These are phyloP conservation scores for Phyllosticta ampelicida DNA, from an alignment of 2,329 filamentous ascomycete genomes.

Conservation along the genomic window DNA sequence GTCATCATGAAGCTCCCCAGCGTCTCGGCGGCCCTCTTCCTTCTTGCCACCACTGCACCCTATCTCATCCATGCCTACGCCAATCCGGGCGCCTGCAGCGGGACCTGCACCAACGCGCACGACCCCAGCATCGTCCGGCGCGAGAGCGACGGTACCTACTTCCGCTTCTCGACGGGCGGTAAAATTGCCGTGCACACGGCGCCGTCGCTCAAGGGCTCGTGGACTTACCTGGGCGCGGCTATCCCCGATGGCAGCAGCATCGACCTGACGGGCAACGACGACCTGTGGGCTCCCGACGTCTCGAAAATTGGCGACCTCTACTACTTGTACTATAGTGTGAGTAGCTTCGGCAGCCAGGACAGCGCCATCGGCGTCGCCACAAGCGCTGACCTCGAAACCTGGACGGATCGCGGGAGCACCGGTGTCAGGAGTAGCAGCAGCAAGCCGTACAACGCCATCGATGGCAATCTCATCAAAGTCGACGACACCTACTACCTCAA, in stretches of 20 bases:
- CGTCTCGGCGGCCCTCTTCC: neutral
- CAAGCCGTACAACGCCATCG: slow-evolving; percentile 44
- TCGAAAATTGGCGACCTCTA: slow-evolving; percentile 46
- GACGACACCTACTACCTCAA: slow-evolving; percentile 40
- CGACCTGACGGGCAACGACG: slow-evolving; percentile 34
- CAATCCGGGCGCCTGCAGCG: slow-evolving; percentile 30
- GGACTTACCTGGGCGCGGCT: slow-evolving; percentile 38
- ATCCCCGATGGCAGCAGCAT: slow-evolving; percentile 38
- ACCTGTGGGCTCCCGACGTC: slow-evolving; percentile 54
- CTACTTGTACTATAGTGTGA: slow-evolving; percentile 58
- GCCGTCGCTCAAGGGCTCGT: slow-evolving; percentile 38
- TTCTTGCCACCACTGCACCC: neutral
- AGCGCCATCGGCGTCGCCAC: slow-evolving; percentile 52
- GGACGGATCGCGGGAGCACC: slow-evolving; percentile 48
- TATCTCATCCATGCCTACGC: slow-evolving; percentile 22
- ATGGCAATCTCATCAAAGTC: slow-evolving; percentile 32
- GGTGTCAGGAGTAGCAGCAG: slow-evolving; percentile 35
- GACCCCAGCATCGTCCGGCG: slow-evolving; percentile 41
- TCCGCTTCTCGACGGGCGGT: slow-evolving; percentile 43
- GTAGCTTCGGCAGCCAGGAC: slow-evolving; percentile 48
- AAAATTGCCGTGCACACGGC: slow-evolving; percentile 41
- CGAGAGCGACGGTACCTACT: slow-evolving; percentile 41
- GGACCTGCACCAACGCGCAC: slow-evolving; percentile 35
- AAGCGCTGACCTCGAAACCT: slow-evolving; percentile 40
- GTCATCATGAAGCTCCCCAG: neutral